Evolutionary conservation across 768 basidiomycete species (phyloP), one percentile per base, ranked within the genome.

Genomic region (Lactarius tabidus): DNA sequence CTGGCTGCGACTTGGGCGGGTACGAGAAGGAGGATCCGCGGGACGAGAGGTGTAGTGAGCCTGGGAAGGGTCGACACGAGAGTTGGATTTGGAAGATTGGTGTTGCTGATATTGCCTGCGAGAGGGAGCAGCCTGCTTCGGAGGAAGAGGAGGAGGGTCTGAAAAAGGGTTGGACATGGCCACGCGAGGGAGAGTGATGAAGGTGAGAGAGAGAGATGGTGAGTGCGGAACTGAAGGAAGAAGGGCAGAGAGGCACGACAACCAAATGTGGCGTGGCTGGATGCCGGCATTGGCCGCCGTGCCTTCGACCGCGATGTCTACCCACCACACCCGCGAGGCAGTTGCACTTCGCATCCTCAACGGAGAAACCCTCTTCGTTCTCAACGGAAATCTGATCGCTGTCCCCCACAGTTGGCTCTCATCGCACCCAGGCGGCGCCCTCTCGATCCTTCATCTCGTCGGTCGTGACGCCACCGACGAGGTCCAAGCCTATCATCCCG

Each of bases 401-500:
- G 84, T 93, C 17, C 85, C 93, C 7, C 75, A 79, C 14, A 74
- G 79, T 17, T 98, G 95, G 95, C 85, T 95, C n/a, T 77, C 82
- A 5, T 79, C 84, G 5, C 96, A 98, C 73, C 97, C 97, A 0
- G 97, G 97, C 51, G 95, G 96, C 43, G 75, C 84, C 5, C 87
- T 98, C 57, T 83, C 94, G 17, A 85, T 99, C 63, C 85, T 96
- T 29, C 97, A 99, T 77, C 98, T 95, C 71, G 87, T 98, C 48
- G 97, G 96, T 3, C 84, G 96, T 62, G 95, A 99, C 73, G 95
- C 96, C 0, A 85, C 92, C 0, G 91, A 96, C 78, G 97, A 99
- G 75, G 91, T 98, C 38, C 85, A 92, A 67, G 96, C 94, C 26
- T 98, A 91, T 77, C 97, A 99, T 74, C 79, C 80, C 8, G 81